Conservation (phyloP, 2,329 filamentous ascomycete genomes). For the Monosporascus sp. region DNA sequence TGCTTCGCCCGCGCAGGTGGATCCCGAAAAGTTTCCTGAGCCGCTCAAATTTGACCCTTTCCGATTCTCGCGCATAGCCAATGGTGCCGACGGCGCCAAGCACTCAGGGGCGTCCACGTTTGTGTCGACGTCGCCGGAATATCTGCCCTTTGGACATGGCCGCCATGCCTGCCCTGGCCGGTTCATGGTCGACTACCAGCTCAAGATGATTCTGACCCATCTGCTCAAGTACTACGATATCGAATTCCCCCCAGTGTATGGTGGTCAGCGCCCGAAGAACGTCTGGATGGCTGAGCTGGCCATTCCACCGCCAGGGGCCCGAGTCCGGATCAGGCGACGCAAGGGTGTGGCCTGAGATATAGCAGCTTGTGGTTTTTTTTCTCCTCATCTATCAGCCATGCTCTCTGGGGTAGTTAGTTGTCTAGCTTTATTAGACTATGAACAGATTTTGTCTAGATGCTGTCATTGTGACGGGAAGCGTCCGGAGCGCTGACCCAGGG, state of each 20-base stretch:
- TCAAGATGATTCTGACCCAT: slow-evolving; percentile 29
- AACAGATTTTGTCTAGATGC: no score
- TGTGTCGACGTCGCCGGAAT: slow-evolving; percentile 25
- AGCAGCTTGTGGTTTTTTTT: no score
- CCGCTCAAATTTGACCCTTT: slow-evolving; percentile 35
- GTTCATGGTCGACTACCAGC: slow-evolving; percentile 33
- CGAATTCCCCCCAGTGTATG: slow-evolving; percentile 14
- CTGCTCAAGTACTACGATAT: slow-evolving; percentile 30
- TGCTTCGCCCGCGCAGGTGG: slow-evolving; percentile 22
- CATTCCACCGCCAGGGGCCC: slow-evolving; percentile 13
- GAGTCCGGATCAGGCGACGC: slow-evolving; percentile 12
- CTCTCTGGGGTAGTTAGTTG: no score
- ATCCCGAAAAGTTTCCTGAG: slow-evolving; percentile 27
- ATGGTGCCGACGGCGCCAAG: slow-evolving; percentile 18
- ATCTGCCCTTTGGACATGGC: slow-evolving; percentile 32
- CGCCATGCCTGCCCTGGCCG: slow-evolving; percentile 35
- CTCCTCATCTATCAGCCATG: no score
- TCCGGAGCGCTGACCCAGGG: no score
- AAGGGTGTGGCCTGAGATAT: background rate
- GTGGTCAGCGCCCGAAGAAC: slow-evolving; percentile 14
- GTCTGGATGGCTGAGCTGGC: slow-evolving; percentile 11
- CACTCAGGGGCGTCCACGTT: slow-evolving; percentile 19
- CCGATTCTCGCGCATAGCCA: slow-evolving; percentile 31
- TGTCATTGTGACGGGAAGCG: no score
- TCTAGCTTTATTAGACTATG: no score